Percentiles rank a stretch among this genome's conserved stretches.
These are phyloP conservation scores for Solanum chiquidenum DNA, from an alignment of 257 asterid genomes.

Conservation along the genomic window DNA sequence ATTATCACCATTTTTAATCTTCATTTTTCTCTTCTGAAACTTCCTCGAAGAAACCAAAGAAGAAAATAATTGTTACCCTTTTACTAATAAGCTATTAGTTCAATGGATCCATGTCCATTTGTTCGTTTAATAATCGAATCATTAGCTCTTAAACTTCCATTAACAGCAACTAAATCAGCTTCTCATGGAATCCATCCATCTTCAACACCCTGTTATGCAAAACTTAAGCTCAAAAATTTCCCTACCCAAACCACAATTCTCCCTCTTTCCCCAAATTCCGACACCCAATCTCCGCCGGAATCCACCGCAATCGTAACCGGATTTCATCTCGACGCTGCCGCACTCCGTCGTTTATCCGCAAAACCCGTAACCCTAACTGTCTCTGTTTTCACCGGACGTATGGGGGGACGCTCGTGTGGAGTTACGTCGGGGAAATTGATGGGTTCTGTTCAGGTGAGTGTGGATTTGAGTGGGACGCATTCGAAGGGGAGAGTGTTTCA, in stretches of 20 bases:
- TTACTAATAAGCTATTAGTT: not conserved
- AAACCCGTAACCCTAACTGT: constrained; percentile 37
- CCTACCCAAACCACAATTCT: constrained; percentile 66
- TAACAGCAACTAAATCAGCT: constrained; percentile 40
- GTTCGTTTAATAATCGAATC: constrained; percentile 69
- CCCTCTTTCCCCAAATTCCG: constrained; percentile 28
- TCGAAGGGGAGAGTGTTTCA: constrained; percentile 35
- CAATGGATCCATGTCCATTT: constrained; percentile 96
- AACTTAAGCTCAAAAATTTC: constrained; percentile 54
- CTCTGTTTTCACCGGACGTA: constrained; percentile 59
- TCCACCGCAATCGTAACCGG: constrained; percentile 26
- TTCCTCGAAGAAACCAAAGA: not conserved
- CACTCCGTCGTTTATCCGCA: constrained; percentile 46
- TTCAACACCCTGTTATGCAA: constrained; percentile 69
- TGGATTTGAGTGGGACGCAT: constrained; percentile 34
- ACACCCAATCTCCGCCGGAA: constrained; percentile 24
- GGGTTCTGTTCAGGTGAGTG: constrained; percentile 33
- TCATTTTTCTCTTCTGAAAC: not conserved
- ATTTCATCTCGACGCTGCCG: constrained; percentile 66
- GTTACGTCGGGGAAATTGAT: constrained; percentile 44
- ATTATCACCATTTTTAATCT: not conserved
- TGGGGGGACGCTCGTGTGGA: constrained; percentile 72
- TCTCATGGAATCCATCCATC: constrained; percentile 64
- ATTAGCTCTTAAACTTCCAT: constrained; percentile 49
- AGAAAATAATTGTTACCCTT: not conserved